Evolutionary conservation across 169 alveolate species (phyloP), one percentile per base, ranked within the genome.

Genomic region (Eimeria praecox): DNA sequence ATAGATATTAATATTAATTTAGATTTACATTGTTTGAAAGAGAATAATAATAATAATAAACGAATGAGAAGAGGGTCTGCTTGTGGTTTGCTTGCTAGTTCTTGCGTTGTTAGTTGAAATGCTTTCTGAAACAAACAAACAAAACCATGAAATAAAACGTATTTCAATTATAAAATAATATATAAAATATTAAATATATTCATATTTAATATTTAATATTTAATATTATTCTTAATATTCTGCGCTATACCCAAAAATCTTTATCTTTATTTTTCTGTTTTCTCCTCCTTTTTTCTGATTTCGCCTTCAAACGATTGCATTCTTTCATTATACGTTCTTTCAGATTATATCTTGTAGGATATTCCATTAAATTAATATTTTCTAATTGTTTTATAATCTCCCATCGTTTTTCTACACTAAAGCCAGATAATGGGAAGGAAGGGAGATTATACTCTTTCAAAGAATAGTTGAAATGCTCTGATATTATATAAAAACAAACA

Each of bases 161-260:
- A n/a, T n/a, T n/a, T n/a, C n/a, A n/a, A n/a, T n/a, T n/a, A n/a
- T n/a, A 30, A 22, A 0, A 14, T 24, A 20, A 64, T 30, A 64
- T 30, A 64, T 20, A 6, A 64, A 64, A n/a, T n/a, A n/a, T n/a
- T n/a, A n/a, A n/a, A n/a, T n/a, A n/a, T n/a, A n/a, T n/a, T n/a
- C n/a, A n/a, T n/a, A n/a, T n/a, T n/a, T n/a, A n/a, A n/a, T n/a
- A n/a, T n/a, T n/a, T n/a, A n/a, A n/a, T n/a, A n/a, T n/a, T n/a
- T n/a, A n/a, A n/a, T n/a, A n/a, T n/a, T n/a, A n/a, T n/a, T n/a
- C n/a, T n/a, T n/a, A n/a, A n/a, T n/a, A n/a, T n/a, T n/a, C n/a
- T n/a, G n/a, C n/a, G n/a, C n/a, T n/a, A 64, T 12, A 73, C 85
- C 85, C 85, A 73, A 30, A 73, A 73, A 38, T 30, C 35, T 33